These are phyloP conservation scores for Colletotrichum tamarilloi DNA, from an alignment of 2,329 filamentous ascomycete genomes.

Conservation along the genomic window DNA sequence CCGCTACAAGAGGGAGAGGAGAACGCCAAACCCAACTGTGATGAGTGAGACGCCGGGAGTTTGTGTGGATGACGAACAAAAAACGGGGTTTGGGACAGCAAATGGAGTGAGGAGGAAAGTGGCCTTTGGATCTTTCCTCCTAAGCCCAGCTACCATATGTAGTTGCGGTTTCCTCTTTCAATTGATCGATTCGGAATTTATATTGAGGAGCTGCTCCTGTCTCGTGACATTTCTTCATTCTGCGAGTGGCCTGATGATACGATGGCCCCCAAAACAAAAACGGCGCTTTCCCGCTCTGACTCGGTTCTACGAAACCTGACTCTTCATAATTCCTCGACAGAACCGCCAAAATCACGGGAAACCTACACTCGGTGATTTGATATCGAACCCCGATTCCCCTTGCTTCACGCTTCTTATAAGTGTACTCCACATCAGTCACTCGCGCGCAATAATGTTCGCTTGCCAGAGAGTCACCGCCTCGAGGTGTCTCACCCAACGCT, in stretches of 20 bases:
- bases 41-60: constrained; percentile 26
- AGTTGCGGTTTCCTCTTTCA: constrained; percentile 16
- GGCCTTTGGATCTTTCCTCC: neutral
- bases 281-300: neutral
- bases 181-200: constrained; percentile 17
- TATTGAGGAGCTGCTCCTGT: neutral
- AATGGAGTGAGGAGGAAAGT: constrained; percentile 16
- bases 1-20: constrained; percentile 20
- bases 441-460: neutral
- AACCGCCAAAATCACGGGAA: neutral
- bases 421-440: neutral
- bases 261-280: neutral
- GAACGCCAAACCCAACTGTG: constrained; percentile 20
- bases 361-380: neutral
- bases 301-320: neutral
- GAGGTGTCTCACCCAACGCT: constrained; percentile 25
- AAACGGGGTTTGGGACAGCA: constrained; percentile 23
- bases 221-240: neutral
- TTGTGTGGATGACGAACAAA: constrained; percentile 25
- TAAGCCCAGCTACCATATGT: constrained; percentile 14
- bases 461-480: constrained; percentile 20
- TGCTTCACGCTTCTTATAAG: neutral
- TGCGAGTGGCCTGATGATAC: constrained; percentile 18
- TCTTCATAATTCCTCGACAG: neutral
- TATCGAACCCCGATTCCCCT: neutral